Percentiles rank a stretch among this genome's conserved stretches.
phyloP scores from a whole-genome alignment of 495 filamentous ascomycete species.

The Hypoxylon intermedium region DNA sequence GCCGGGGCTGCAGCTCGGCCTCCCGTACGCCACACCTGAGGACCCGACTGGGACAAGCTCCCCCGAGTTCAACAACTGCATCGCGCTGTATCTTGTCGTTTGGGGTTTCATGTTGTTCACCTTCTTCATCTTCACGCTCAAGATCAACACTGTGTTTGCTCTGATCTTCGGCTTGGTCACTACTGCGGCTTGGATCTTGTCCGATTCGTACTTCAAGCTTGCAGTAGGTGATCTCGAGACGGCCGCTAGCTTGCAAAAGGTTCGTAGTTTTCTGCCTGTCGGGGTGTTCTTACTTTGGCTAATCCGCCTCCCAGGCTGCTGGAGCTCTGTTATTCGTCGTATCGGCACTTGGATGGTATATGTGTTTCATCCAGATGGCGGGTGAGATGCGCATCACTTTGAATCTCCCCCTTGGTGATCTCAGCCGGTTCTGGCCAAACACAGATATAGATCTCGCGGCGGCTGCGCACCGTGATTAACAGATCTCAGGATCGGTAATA shows the following conservation, averaged over 20 bases:
- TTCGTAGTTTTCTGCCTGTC: constrained; percentile 16
- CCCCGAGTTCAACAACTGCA: constrained; percentile 55
- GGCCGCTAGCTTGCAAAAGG: constrained; percentile 56
- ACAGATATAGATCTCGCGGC: constrained; percentile 54
- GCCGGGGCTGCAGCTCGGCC: constrained; percentile 57
- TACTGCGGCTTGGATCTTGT: constrained; percentile 55
- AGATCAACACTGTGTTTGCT: constrained; percentile 62
- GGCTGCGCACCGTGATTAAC: constrained; percentile 43
- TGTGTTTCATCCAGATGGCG: constrained; percentile 62
- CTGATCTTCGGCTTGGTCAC: constrained; percentile 60
- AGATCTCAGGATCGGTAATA: not conserved
- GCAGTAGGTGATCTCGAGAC: constrained; percentile 51
- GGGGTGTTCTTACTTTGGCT: not conserved
- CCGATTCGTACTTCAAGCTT: constrained; percentile 60
- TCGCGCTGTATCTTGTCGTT: constrained; percentile 60
- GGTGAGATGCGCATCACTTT: constrained; percentile 63
- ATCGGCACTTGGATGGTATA: constrained; percentile 61
- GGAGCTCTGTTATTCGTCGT: constrained; percentile 60
- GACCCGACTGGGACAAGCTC: constrained; percentile 54
- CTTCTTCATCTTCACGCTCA: constrained; percentile 62
- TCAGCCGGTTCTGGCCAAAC: constrained; percentile 60
- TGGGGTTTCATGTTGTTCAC: constrained; percentile 65
- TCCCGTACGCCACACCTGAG: constrained; percentile 52
- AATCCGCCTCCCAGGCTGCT: constrained; percentile 44
- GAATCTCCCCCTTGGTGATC: constrained; percentile 60